Percentiles rank a stretch among this genome's conserved stretches.
Conservation (phyloP, 2,329 filamentous ascomycete genomes). For the Juglanconis sp. region DNA sequence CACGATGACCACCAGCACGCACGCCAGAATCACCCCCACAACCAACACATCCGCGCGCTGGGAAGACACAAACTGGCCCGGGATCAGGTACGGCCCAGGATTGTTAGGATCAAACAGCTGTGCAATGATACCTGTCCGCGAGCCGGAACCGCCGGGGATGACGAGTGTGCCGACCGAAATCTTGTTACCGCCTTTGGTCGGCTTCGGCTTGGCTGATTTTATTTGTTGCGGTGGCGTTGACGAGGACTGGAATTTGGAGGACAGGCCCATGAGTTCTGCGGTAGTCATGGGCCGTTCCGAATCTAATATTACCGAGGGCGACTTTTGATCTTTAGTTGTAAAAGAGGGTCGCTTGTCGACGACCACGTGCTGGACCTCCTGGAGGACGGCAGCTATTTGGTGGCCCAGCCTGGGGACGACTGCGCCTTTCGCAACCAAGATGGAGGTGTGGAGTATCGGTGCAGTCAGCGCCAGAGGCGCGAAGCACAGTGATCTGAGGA, state of each 20-base stretch:
- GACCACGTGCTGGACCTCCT: slow-evolving; percentile 10
- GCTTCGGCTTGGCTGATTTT: background rate
- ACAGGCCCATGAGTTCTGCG: slow-evolving; percentile 18
- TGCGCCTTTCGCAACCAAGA: slow-evolving; percentile 1
- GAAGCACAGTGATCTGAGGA: slow-evolving; percentile 9
- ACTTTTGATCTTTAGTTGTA: background rate
- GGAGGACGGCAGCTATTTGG: background rate
- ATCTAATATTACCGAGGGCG: slow-evolving; percentile 22
- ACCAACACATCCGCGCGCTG: slow-evolving; percentile 28
- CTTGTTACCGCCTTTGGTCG: background rate
- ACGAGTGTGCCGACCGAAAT: slow-evolving; percentile 16
- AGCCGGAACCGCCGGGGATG: background rate
- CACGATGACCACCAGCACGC: slow-evolving; percentile 27
- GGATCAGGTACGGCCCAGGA: background rate
- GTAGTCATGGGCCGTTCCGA: slow-evolving; percentile 18
- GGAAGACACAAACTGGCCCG: background rate
- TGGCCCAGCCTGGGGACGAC: background rate
- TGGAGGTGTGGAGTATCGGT: background rate
- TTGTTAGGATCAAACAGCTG: background rate
- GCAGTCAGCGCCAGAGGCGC: slow-evolving; percentile 6
- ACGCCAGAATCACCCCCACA: slow-evolving; percentile 28
- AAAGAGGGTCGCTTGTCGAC: slow-evolving; percentile 25
- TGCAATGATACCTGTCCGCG: background rate
- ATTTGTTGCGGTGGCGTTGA: background rate
- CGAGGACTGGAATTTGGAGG: background rate